These are phyloP conservation scores for Bonia amplexicaulis DNA, from an alignment of 176 grass and related monocot species.

Conservation along the genomic window DNA sequence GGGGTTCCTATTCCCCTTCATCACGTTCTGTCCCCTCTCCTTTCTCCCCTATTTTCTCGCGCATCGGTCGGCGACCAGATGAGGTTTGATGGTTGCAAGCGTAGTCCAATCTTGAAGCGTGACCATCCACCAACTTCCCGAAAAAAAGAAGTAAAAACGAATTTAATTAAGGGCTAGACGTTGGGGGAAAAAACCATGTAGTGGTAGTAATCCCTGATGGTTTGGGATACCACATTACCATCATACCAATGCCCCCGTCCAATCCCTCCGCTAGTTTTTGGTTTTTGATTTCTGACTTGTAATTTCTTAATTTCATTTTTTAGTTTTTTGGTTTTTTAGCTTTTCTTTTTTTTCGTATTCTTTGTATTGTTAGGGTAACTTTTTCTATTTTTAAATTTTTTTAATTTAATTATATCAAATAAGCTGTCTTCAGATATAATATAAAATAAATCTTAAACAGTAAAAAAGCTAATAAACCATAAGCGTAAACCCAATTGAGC, in stretches of 20 bases:
- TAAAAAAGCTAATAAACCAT: too few relatives aligned
- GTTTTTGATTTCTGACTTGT: too few relatives aligned
- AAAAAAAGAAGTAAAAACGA: neutral
- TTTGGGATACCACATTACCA: neutral
- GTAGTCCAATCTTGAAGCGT: neutral
- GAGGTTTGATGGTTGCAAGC: neutral
- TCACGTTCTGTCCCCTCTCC: neutral
- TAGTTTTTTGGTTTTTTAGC: too few relatives aligned
- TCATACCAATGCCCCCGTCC: neutral
- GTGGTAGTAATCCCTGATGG: neutral
- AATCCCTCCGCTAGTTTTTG: too few relatives aligned
- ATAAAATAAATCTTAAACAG: too few relatives aligned
- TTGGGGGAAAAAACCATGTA: neutral
- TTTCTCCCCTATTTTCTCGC: neutral
- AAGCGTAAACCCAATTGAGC: too few relatives aligned
- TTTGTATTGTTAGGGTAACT: too few relatives aligned
- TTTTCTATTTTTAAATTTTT: too few relatives aligned
- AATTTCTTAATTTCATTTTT: too few relatives aligned
- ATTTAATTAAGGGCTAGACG: neutral
- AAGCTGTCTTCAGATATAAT: too few relatives aligned
- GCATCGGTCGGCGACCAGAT: neutral
- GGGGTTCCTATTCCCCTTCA: neutral
- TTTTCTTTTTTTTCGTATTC: too few relatives aligned
- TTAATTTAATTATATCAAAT: too few relatives aligned
- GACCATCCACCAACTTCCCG: conserved; percentile 5